Percentiles rank a stretch among this genome's conserved stretches.
Evolutionary conservation across 768 basidiomycete genomes (phyloP).

Genomic region (Boletus pseudo-olivaceus): DNA sequence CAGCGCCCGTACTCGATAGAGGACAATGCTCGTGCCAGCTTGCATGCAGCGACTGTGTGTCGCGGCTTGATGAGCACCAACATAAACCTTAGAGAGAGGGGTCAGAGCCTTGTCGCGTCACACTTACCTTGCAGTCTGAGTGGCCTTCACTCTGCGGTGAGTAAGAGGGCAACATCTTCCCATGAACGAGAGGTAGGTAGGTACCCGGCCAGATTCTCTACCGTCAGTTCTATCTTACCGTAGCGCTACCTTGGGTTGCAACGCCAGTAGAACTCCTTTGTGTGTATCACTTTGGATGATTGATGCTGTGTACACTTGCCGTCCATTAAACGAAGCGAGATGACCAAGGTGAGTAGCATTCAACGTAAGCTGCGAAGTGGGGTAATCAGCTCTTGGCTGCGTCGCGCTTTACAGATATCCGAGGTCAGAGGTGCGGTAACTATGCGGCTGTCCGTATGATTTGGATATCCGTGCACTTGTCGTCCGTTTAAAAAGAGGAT

Average conservation of each 20-base stretch:
- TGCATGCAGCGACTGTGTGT: neutral
- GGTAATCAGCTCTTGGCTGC: neutral
- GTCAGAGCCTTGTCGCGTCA: neutral
- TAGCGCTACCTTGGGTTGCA: neutral
- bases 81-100: neutral
- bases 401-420: neutral
- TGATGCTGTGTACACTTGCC: neutral
- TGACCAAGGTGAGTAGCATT: neutral
- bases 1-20: neutral
- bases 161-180: neutral
- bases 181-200: neutral
- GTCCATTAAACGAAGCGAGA: neutral
- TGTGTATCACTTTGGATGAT: neutral
- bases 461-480: too few species aligned
- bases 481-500: neutral
- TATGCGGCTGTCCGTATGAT: neutral
- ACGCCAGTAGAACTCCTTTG: neutral
- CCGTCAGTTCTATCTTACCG: neutral
- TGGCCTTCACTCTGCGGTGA: neutral
- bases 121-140: neutral
- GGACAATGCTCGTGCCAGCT: neutral
- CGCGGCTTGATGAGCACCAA: neutral
- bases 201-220: neutral
- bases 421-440: neutral
- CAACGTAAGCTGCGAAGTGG: neutral